Evolutionary conservation across 1,284 basidiomycete species (phyloP), one percentile per base, ranked within the genome.

Genomic region (Amylostereum areolatum): DNA sequence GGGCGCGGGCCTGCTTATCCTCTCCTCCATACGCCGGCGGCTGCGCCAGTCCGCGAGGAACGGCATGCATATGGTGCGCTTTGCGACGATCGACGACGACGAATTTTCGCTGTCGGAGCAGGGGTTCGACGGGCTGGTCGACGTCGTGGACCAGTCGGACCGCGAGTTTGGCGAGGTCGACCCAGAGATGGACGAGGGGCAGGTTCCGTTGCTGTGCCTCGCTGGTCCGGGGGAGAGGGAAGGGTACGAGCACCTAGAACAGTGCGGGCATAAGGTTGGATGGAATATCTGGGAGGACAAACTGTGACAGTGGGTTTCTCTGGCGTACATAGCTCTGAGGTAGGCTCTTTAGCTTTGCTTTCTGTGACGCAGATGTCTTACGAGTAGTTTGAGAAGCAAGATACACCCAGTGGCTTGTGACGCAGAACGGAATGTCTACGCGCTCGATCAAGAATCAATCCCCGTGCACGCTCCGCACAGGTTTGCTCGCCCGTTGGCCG

Each of bases 1-100:
- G 83, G 62, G 62, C 2, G 73, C 78, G 52, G 83, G 82, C 7
- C 59, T 83, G 45, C 59, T 64, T 25, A 71, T 72, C 44, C 66
- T 83, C 27, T 60, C 60, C 24, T 66, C 69, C 5, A 69, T 69
- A 9, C 70, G 74, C 33, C 56, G 57, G 6, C 66, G 78, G 43
- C 52, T 79, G 45, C 65, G 68, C 47, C 66, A 68, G 48, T 80
- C 74, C 29, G 74, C 72, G 58, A 62, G 58, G 43, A 76, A 77
- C 53, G 76, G 73, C 2, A 8, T 71, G 27, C 67, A 66, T 30
- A 60, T 80, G 29, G 61, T 82, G 63, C 62, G 62, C 18, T 68
- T 73, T 46, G 41, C 53, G 25, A 28, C 25, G 25, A 53, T 46
- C 33, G 62, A 57, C 4, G 52, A 50, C 12, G 55, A 55, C 4